phyloP scores from a whole-genome alignment of 108 stramenopile species.

The Nitzschia palea region DNA sequence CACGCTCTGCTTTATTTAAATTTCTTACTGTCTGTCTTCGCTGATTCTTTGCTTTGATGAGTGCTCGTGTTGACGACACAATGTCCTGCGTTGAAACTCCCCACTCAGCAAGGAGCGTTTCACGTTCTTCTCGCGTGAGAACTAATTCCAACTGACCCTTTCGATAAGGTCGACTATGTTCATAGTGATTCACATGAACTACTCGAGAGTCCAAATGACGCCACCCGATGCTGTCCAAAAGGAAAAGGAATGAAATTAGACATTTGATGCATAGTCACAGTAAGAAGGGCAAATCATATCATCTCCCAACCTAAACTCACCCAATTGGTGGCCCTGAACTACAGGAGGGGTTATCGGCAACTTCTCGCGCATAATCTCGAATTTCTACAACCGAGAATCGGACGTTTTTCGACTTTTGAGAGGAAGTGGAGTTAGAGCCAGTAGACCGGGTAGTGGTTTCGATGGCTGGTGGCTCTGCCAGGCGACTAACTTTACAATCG shows the following conservation, averaged over 20 bases:
- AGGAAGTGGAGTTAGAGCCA: neutral
- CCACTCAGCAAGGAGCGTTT: slow-evolving; percentile 59
- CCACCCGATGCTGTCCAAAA: slow-evolving; percentile 30
- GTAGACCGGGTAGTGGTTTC: neutral
- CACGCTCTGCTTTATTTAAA: slow-evolving; percentile 34
- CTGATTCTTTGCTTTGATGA: slow-evolving; percentile 55
- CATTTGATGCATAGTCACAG: neutral
- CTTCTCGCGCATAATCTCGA: slow-evolving; percentile 25
- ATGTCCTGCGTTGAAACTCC: slow-evolving; percentile 44
- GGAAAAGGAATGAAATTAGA: neutral
- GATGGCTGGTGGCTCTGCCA: too few relatives aligned
- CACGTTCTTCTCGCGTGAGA: slow-evolving; percentile 43
- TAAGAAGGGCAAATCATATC: neutral
- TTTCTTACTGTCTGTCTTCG: slow-evolving; percentile 63
- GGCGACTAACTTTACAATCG: too few relatives aligned
- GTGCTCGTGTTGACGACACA: slow-evolving; percentile 44
- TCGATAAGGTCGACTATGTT: slow-evolving; percentile 26
- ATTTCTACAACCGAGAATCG: slow-evolving; percentile 23
- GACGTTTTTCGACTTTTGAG: slow-evolving; percentile 10
- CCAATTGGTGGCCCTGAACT: slow-evolving; percentile 29
- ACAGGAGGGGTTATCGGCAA: slow-evolving; percentile 22
- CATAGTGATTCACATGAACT: slow-evolving; percentile 32
- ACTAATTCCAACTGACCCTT: slow-evolving; percentile 32
- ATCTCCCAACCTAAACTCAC: slow-evolving; percentile 14
- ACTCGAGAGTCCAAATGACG: neutral